A percentile compares a stretch with the other conserved stretches of the same genome.
Evolutionary conservation across 345 rosid species (phyloP).

Genomic region (Linum tenue): DNA sequence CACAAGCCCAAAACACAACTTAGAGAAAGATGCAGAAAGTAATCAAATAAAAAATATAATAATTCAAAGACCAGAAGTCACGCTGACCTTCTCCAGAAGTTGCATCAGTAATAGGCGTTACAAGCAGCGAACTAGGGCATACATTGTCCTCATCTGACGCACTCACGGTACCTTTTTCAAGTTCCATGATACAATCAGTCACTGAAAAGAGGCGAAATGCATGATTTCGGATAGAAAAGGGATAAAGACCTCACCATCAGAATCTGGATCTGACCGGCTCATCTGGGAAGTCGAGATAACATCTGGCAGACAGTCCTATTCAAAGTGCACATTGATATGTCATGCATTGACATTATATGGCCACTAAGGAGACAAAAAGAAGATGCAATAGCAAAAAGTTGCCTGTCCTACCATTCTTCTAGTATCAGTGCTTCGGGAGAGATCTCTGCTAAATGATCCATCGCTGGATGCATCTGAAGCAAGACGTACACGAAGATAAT

Average conservation of each 20-base stretch:
- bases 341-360: background rate
- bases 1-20: constrained; percentile 2
- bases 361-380: background rate
- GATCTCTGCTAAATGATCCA: constrained; percentile 30
- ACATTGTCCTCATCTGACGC: constrained; percentile 44
- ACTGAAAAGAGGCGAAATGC: constrained; percentile 8
- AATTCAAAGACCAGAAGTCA: background rate
- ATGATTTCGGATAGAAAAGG: constrained; percentile 9
- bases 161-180: constrained; percentile 44
- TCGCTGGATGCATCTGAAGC: constrained; percentile 35
- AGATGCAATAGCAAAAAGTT: background rate
- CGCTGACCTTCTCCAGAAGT: constrained; percentile 42
- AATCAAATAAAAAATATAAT: no score
- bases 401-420: constrained; percentile 37
- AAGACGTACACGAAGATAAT: constrained; percentile 4
- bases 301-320: constrained; percentile 39
- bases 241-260: constrained; percentile 52
- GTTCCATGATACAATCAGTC: constrained; percentile 15
- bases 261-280: constrained; percentile 54
- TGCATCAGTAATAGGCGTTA: constrained; percentile 27
- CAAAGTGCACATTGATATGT: background rate
- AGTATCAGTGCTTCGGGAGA: constrained; percentile 23
- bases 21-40: background rate
- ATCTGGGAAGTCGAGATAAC: constrained; percentile 29
- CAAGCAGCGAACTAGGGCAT: constrained; percentile 39